Evolutionary conservation across 331 rosid genomes (phyloP).

Genomic region (Dryas integrifolia): DNA sequence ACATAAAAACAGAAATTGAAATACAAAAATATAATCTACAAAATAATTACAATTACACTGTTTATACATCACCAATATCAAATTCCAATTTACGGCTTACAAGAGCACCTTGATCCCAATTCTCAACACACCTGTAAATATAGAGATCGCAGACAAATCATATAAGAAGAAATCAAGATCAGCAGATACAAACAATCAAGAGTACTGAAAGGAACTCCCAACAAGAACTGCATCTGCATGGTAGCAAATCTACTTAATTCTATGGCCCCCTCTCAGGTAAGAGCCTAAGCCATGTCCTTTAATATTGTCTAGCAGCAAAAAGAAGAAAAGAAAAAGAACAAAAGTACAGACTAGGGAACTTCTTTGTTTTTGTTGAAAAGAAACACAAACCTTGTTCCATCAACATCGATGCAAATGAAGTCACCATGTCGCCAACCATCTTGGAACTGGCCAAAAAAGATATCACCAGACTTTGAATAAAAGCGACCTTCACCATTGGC

Average conservation of each 20-base stretch:
- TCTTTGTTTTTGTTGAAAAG: too few relatives aligned
- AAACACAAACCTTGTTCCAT: slow-evolving; percentile 60
- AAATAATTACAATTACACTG: not conserved
- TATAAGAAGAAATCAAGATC: not conserved
- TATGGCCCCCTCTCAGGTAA: too few relatives aligned
- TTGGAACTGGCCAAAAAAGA: slow-evolving; percentile 78
- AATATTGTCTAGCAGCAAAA: too few relatives aligned
- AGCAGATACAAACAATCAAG: not conserved
- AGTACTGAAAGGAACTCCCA: too few relatives aligned
- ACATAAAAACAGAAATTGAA: not conserved
- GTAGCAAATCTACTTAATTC: too few relatives aligned
- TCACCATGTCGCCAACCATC: slow-evolving; percentile 90
- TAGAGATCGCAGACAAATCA: slow-evolving; percentile 6
- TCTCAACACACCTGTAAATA: slow-evolving; percentile 55
- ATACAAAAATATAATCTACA: not conserved
- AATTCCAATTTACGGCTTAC: slow-evolving; percentile 44
- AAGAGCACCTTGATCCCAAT: slow-evolving; percentile 70
- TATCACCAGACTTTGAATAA: slow-evolving; percentile 79
- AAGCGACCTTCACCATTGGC: slow-evolving; percentile 98
- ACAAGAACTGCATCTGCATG: too few relatives aligned
- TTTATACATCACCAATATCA: slow-evolving; percentile 28
- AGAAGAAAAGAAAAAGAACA: too few relatives aligned
- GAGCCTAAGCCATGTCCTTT: too few relatives aligned
- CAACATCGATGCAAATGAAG: slow-evolving; percentile 71
- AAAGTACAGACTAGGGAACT: too few relatives aligned